These are phyloP conservation scores for Colletotrichum higginsianum DNA, from an alignment of 2,329 filamentous ascomycete species.

Conservation along the genomic window DNA sequence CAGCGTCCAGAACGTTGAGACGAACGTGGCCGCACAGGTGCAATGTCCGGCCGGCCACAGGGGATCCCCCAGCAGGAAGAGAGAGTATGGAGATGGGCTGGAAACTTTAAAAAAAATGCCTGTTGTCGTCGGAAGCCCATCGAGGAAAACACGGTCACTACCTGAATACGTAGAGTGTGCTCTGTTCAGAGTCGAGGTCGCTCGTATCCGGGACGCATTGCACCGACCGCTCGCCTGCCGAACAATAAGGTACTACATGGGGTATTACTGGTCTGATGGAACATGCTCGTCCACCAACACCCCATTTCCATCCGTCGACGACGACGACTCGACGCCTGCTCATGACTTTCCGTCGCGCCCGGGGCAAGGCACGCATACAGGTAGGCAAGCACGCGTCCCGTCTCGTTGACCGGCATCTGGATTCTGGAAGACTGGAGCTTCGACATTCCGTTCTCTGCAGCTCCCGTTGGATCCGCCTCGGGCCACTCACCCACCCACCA, in stretches of 20 bases:
- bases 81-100: not conserved
- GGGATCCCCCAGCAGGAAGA: not conserved
- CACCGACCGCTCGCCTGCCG: no score
- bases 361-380: not conserved
- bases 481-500: not conserved
- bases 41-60: not conserved
- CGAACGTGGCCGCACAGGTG: conserved; percentile 18
- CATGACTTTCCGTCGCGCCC: no score
- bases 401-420: not conserved
- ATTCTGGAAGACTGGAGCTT: not conserved
- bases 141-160: not conserved
- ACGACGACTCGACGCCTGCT: not conserved
- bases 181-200: no score
- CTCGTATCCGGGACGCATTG: not conserved
- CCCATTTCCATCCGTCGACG: conserved; percentile 2
- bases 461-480: conserved; percentile 3
- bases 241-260: no score
- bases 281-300: not conserved
- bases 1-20: conserved; percentile 4
- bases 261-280: no score
- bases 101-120: not conserved
- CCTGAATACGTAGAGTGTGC: no score
- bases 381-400: no score
- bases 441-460: not conserved
- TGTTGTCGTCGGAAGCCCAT: not conserved